phyloP scores from a whole-genome alignment of 768 basidiomycete genomes.

The Podaxis sp. region DNA sequence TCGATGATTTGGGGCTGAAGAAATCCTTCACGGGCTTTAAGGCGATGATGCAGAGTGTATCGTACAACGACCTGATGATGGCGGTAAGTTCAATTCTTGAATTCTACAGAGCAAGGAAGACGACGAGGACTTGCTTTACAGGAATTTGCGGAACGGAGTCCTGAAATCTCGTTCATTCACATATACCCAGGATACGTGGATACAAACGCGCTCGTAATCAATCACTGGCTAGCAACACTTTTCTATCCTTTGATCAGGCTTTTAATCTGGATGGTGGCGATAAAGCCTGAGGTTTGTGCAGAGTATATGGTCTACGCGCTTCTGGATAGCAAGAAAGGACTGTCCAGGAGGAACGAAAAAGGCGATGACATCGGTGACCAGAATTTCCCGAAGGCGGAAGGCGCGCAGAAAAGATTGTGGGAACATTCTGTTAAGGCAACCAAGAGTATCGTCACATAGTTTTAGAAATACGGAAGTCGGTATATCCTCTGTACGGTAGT shows the following conservation, averaged over 20 bases:
- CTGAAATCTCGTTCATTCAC: constrained; percentile 39
- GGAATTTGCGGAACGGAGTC: constrained; percentile 36
- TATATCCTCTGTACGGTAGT: too few relatives aligned
- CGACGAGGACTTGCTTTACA: constrained; percentile 30
- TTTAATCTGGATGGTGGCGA: constrained; percentile 17
- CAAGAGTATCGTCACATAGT: not conserved
- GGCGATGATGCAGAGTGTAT: constrained; percentile 23
- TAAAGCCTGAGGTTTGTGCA: constrained; percentile 28
- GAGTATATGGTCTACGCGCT: constrained; percentile 38
- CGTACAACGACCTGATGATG: constrained; percentile 40
- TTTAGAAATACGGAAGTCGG: too few relatives aligned
- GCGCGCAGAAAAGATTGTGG: constrained; percentile 36
- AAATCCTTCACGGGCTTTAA: constrained; percentile 28
- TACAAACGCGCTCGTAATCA: constrained; percentile 24
- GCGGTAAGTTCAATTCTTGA: constrained; percentile 22
- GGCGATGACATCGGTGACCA: constrained; percentile 35
- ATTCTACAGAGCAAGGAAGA: constrained; percentile 42
- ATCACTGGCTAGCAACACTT: constrained; percentile 25
- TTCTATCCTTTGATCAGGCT: constrained; percentile 25
- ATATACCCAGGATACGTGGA: constrained; percentile 39
- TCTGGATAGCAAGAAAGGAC: constrained; percentile 25
- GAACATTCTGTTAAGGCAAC: constrained; percentile 23
- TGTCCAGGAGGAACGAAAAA: constrained; percentile 29
- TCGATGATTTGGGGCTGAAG: constrained; percentile 48
- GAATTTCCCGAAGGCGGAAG: constrained; percentile 33